A percentile compares a stretch with the other conserved stretches of the same genome.
These are phyloP conservation scores for Naganishia vaughanmartiniae DNA, from an alignment of 768 basidiomycete genomes.

Conservation along the genomic window DNA sequence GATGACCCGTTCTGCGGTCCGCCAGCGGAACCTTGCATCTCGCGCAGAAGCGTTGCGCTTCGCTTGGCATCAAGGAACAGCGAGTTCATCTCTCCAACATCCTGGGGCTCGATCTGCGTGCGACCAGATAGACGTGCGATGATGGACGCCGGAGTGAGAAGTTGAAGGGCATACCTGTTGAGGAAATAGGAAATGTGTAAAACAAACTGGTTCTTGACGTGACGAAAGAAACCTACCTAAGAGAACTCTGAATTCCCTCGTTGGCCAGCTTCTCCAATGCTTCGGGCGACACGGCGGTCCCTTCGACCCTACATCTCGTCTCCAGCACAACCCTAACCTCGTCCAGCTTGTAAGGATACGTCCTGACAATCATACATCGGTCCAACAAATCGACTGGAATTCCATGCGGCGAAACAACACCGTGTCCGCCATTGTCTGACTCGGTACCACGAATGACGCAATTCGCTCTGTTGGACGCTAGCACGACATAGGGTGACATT, in stretches of 20 bases:
- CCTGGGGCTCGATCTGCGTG: conserved; percentile 76
- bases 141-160: conserved; percentile 86
- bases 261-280: conserved; percentile 76
- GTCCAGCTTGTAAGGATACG: conserved; percentile 73
- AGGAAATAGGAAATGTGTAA: conserved; percentile 24
- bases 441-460: conserved; percentile 86
- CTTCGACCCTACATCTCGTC: conserved; percentile 80
- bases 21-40: conserved; percentile 25
- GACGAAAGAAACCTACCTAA: conserved; percentile 60
- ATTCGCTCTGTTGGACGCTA: conserved; percentile 93
- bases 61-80: conserved; percentile 89
- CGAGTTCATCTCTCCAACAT: conserved; percentile 88
- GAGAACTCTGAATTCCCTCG: conserved; percentile 76
- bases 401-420: conserved; percentile 88
- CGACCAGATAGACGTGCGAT: conserved; percentile 74
- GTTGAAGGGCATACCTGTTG: conserved; percentile 75
- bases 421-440: conserved; percentile 54
- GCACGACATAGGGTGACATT: conserved; percentile 94
- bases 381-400: conserved; percentile 91
- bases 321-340: conserved; percentile 84
- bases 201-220: background rate
- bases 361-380: conserved; percentile 93
- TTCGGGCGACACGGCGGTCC: conserved; percentile 68
- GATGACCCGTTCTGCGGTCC: background rate
- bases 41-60: conserved; percentile 42